phyloP scores from a whole-genome alignment of 2,329 filamentous ascomycete species.

The Cladosporium phlei region DNA sequence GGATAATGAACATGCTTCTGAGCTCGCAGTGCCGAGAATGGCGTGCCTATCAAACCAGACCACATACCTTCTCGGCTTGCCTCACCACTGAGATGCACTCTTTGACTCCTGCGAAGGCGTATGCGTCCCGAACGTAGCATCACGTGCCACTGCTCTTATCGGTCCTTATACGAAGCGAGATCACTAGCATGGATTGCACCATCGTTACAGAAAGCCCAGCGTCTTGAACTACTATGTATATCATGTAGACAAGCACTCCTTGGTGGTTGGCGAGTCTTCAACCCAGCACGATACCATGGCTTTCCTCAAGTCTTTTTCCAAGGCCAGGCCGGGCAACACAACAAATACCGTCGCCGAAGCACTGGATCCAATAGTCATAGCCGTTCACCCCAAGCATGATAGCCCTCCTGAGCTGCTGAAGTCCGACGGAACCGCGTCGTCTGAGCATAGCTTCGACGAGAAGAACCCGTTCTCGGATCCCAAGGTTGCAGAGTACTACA shows the following conservation, averaged over 20 bases:
- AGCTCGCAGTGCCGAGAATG: too few species aligned
- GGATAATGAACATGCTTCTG: too few species aligned
- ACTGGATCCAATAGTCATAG: conserved; percentile 2
- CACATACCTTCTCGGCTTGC: too few species aligned
- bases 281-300: not conserved
- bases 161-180: not conserved
- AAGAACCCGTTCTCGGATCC: conserved; percentile 45
- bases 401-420: not conserved
- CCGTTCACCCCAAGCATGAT: not conserved
- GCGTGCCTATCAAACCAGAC: too few species aligned
- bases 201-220: not conserved
- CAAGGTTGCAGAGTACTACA: conserved; percentile 51
- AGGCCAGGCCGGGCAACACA: not conserved
- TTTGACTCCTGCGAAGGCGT: too few species aligned
- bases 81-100: too few species aligned
- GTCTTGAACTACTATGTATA: not conserved
- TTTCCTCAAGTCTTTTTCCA: not conserved
- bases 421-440: not conserved
- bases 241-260: conserved; percentile 3
- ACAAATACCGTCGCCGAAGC: conserved; percentile 3
- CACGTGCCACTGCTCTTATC: too few species aligned
- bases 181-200: conserved; percentile 2
- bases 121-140: too few species aligned
- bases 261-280: not conserved
- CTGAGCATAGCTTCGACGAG: conserved; percentile 3